Evolutionary conservation across 768 basidiomycete genomes (phyloP).

Genomic region (Melanogaster broomeanus): DNA sequence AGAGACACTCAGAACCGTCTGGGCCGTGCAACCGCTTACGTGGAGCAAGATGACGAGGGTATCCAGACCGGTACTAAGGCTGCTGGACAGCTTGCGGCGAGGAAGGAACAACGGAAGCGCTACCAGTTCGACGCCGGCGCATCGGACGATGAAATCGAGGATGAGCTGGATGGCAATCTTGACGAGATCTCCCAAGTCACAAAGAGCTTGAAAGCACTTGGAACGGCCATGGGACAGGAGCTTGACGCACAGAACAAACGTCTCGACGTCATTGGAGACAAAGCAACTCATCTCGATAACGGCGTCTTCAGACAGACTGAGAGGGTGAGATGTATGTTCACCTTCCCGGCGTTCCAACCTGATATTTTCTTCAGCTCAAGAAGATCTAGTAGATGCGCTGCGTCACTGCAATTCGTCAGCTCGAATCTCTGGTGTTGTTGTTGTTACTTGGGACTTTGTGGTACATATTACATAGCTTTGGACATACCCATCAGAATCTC

Average conservation of each 20-base stretch:
- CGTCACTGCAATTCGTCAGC: not conserved
- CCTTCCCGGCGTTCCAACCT: constrained; percentile 4
- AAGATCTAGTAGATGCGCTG: constrained; percentile 48
- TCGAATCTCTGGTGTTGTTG: not conserved
- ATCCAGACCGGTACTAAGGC: constrained; percentile 34
- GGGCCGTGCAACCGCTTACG: constrained; percentile 70
- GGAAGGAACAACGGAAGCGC: constrained; percentile 73
- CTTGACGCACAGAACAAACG: constrained; percentile 84
- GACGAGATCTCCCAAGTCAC: constrained; percentile 81
- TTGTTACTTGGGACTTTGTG: not conserved
- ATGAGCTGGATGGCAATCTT: constrained; percentile 90
- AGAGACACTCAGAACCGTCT: constrained; percentile 86
- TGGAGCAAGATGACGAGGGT: constrained; percentile 45
- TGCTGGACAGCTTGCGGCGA: constrained; percentile 50
- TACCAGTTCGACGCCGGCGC: constrained; percentile 91
- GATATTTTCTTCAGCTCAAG: constrained; percentile 48
- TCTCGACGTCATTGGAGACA: constrained; percentile 74
- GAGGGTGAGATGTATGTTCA: constrained; percentile 51
- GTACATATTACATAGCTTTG: not conserved
- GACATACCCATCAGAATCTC: not conserved
- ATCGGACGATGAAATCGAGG: constrained; percentile 92
- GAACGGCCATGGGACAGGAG: constrained; percentile 83
- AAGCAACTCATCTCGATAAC: constrained; percentile 74
- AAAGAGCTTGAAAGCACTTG: constrained; percentile 76
- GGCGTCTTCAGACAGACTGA: constrained; percentile 82